Percentiles rank a stretch among this genome's conserved stretches.
Evolutionary conservation across 805 yeast genomes (phyloP).

Genomic region (Blastobotrys attinorum): DNA sequence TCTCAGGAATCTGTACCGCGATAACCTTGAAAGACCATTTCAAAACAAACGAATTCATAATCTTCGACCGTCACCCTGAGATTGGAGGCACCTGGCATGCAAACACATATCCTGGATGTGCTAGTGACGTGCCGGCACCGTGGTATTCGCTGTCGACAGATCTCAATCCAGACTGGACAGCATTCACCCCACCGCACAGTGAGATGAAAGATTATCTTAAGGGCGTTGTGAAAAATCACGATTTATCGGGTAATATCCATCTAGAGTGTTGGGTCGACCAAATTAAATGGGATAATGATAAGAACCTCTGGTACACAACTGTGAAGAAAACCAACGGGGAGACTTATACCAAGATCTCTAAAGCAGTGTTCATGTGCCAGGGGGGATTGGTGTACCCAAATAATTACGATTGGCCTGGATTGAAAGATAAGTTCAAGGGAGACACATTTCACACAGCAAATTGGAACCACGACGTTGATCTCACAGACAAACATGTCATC

Average conservation of each 20-base stretch:
- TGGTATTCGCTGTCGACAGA: conserved; percentile 15
- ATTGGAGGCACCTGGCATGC: conserved; percentile 21
- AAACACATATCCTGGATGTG: conserved; percentile 19
- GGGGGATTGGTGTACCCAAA: conserved; percentile 13
- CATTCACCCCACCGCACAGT: conserved; percentile 11
- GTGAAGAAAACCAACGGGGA: conserved; percentile 8
- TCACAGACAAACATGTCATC: conserved; percentile 10
- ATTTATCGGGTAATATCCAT: conserved; percentile 7
- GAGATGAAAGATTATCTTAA: conserved; percentile 12
- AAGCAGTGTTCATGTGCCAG: conserved; percentile 10
- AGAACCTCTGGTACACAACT: conserved; percentile 8
- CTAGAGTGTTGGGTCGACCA: conserved; percentile 4
- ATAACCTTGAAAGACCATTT: conserved; percentile 7
- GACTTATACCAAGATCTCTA: conserved; percentile 7
- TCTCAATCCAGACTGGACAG: conserved; percentile 16
- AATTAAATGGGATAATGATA: conserved; percentile 12
- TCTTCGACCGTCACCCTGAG: conserved; percentile 11
- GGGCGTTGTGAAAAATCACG: conserved; percentile 11
- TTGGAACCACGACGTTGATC: conserved; percentile 12
- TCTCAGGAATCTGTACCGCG: conserved; percentile 9
- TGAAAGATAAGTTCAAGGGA: conserved; percentile 14
- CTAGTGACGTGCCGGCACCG: conserved; percentile 17
- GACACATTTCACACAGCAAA: conserved; percentile 13
- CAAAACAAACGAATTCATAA: conserved; percentile 9
- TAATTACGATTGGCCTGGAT: conserved; percentile 9